A percentile compares a stretch with the other conserved stretches of the same genome.
Evolutionary conservation across 1,139 yeast species (phyloP).

Genomic region (Debaryomyces udenii): DNA sequence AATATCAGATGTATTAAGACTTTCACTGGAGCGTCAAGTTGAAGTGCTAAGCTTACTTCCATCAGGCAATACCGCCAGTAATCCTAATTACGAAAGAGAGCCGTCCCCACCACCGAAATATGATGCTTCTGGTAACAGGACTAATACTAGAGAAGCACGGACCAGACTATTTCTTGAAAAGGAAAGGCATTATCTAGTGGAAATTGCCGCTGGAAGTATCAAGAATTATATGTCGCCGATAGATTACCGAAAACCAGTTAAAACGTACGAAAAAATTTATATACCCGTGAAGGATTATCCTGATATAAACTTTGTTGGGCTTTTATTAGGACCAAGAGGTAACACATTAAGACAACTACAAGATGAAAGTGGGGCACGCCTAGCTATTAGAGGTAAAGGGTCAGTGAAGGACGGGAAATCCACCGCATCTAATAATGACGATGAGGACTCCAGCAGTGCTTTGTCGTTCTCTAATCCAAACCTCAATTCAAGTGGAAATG

Average conservation of each 20-base stretch:
- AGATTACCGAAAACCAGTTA: constrained; percentile 72
- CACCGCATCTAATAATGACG: constrained; percentile 29
- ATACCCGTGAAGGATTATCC: constrained; percentile 90
- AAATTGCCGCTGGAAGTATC: constrained; percentile 67
- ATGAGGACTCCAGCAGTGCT: constrained; percentile 20
- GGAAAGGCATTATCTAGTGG: constrained; percentile 79
- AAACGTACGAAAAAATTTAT: constrained; percentile 77
- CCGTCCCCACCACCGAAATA: constrained; percentile 95
- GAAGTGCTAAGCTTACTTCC: constrained; percentile 45
- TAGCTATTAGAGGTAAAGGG: constrained; percentile 91
- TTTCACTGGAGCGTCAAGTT: constrained; percentile 55
- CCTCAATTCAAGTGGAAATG: constrained; percentile 39
- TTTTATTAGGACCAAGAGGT: constrained; percentile 94
- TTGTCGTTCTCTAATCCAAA: constrained; percentile 28
- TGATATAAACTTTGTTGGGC: constrained; percentile 89
- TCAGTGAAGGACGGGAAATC: constrained; percentile 91
- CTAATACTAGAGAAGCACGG: constrained; percentile 78
- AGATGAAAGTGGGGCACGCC: constrained; percentile 79
- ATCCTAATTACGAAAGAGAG: constrained; percentile 51
- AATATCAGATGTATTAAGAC: constrained; percentile 48
- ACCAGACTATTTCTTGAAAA: constrained; percentile 64
- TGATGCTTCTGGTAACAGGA: constrained; percentile 79
- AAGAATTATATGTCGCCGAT: constrained; percentile 84
- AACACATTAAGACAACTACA: constrained; percentile 82
- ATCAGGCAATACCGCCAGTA: constrained; percentile 29